Evolutionary conservation across 805 yeast species (phyloP).

Genomic region (Candida namnaoensis): DNA sequence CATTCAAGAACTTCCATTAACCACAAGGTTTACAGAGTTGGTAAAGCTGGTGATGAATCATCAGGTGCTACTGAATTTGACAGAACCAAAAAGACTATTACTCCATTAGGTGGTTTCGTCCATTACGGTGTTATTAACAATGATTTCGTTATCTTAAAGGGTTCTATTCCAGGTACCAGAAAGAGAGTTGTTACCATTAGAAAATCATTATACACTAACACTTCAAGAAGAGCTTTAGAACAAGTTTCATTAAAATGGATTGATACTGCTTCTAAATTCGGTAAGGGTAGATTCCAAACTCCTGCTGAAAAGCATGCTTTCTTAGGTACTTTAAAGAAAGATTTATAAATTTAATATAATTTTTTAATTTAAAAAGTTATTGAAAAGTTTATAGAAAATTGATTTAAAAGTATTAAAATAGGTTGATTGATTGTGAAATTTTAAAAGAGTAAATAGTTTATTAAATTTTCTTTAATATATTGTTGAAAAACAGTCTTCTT

Average conservation of each 20-base stretch:
- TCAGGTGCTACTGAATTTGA: conserved; percentile 95
- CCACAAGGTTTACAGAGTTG: conserved; percentile 99
- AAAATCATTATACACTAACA: conserved; percentile 96
- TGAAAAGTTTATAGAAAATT: no score
- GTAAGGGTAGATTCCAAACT: conserved; percentile 99
- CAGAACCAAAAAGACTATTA: conserved; percentile 99
- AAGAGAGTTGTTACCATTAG: conserved; percentile 99
- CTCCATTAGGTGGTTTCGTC: conserved; percentile 99
- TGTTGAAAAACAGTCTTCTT: no score
- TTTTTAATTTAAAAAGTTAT: no score
- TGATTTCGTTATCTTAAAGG: conserved; percentile 96
- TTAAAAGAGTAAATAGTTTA: no score
- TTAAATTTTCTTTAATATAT: no score
- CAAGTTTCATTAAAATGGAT: conserved; percentile 97
- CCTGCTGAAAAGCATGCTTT: conserved; percentile 99
- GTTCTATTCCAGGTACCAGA: conserved; percentile 99
- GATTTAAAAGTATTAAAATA: no score
- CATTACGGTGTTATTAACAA: conserved; percentile 97
- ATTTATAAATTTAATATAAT: conserved; percentile 40
- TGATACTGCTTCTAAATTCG: conserved; percentile 99
- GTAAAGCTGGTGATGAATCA: conserved; percentile 91
- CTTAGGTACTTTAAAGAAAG: conserved; percentile 99
- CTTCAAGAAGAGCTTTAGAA: conserved; percentile 96
- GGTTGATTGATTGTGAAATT: no score
- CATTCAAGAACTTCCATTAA: conserved; percentile 99